phyloP scores from a whole-genome alignment of 129 eudicot genomes.

The Tagetes erecta region DNA sequence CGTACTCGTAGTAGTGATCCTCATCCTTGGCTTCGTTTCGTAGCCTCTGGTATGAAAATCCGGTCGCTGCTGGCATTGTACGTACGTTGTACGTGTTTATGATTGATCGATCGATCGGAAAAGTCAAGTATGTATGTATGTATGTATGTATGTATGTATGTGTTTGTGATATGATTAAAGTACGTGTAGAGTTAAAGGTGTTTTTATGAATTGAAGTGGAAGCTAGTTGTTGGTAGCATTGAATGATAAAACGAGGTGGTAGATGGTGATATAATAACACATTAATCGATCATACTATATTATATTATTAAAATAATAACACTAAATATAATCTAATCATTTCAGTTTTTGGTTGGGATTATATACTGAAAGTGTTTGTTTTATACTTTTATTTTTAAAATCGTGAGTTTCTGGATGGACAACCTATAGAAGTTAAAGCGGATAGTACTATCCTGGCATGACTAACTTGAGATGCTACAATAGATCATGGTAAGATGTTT shows the following conservation, averaged over 20 bases:
- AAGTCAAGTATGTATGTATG: neutral
- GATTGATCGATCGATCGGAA: neutral
- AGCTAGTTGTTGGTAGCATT: conserved; percentile 26
- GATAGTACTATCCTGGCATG: too few species aligned
- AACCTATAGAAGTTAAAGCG: too few species aligned
- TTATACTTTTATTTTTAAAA: too few species aligned
- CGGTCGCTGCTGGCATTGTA: conserved; percentile 26
- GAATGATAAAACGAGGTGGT: conserved; percentile 33
- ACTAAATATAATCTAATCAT: too few species aligned
- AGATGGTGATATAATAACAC: conserved; percentile 22
- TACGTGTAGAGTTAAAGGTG: conserved; percentile 11
- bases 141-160: neutral
- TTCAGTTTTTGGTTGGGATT: too few species aligned
- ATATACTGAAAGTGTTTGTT: too few species aligned
- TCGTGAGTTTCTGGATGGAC: too few species aligned
- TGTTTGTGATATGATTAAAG: neutral
- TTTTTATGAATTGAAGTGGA: conserved; percentile 10
- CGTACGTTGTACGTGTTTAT: neutral
- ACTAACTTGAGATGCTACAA: too few species aligned
- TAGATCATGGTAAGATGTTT: too few species aligned
- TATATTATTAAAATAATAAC: too few species aligned
- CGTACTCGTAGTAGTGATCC: conserved; percentile 13
- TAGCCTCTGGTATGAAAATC: conserved; percentile 55
- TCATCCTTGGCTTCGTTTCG: conserved; percentile 35
- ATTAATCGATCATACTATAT: neutral